Evolutionary conservation across 805 yeast genomes (phyloP).

Genomic region (Barnettozyma siamensis): DNA sequence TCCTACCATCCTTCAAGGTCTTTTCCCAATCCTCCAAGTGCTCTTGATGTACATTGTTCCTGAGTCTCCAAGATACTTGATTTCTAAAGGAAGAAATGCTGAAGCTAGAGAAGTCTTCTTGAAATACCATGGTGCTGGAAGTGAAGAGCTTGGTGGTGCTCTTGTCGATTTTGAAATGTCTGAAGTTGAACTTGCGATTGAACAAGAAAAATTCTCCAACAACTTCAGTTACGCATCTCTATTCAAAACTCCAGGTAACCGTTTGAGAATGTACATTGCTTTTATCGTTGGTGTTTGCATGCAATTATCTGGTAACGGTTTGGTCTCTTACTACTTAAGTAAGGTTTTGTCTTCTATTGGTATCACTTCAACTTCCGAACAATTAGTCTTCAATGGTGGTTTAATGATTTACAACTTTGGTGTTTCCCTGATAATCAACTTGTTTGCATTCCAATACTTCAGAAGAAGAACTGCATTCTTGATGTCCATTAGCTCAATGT

Average conservation of each 20-base stretch:
- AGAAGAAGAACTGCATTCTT: slow-evolving; percentile 33
- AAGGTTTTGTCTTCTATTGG: slow-evolving; percentile 47
- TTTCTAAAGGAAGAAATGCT: slow-evolving; percentile 35
- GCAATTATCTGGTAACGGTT: slow-evolving; percentile 46
- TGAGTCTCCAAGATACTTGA: slow-evolving; percentile 42
- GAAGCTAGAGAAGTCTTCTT: slow-evolving; percentile 38
- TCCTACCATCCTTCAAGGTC: slow-evolving; percentile 46
- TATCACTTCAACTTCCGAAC: slow-evolving; percentile 36
- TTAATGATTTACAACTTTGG: slow-evolving; percentile 40
- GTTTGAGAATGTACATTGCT: slow-evolving; percentile 35
- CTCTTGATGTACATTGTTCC: slow-evolving; percentile 35
- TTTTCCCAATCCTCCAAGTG: slow-evolving; percentile 38
- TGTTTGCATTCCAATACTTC: slow-evolving; percentile 20
- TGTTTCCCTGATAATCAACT: slow-evolving; percentile 24
- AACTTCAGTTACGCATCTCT: slow-evolving; percentile 32
- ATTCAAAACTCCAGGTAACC: slow-evolving; percentile 30
- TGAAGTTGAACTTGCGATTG: slow-evolving; percentile 36
- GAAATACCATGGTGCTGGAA: slow-evolving; percentile 33
- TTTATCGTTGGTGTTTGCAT: slow-evolving; percentile 28
- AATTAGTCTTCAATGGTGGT: slow-evolving; percentile 44
- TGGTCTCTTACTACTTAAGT: slow-evolving; percentile 43
- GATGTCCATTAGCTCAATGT: slow-evolving; percentile 29
- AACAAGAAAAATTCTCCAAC: slow-evolving; percentile 32
- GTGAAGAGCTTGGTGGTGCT: slow-evolving; percentile 17
- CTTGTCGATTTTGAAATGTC: slow-evolving; percentile 34